These are phyloP conservation scores for Yamadazyma kanchanaburiensis DNA, from an alignment of 1,139 yeast genomes.

Conservation along the genomic window DNA sequence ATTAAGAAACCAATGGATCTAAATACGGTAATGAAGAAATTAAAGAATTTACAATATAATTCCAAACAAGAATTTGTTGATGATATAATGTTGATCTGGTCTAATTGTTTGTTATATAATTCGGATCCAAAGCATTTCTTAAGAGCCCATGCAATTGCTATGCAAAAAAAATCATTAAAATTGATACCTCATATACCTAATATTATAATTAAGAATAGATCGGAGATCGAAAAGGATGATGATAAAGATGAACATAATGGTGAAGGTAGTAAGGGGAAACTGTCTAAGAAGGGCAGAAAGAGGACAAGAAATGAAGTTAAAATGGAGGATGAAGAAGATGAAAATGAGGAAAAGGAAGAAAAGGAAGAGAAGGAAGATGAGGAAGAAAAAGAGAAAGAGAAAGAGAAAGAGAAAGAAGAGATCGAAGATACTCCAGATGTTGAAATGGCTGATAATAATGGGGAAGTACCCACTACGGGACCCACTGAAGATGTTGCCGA, in stretches of 20 bases:
- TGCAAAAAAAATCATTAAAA: slow-evolving; percentile 83
- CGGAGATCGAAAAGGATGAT: slow-evolving; percentile 84
- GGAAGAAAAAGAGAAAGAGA: slow-evolving; percentile 11
- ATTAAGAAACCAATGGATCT: slow-evolving; percentile 96
- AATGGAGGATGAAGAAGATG: slow-evolving; percentile 19
- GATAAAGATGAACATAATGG: slow-evolving; percentile 25
- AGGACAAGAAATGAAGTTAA: slow-evolving; percentile 37
- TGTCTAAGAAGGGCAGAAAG: slow-evolving; percentile 42
- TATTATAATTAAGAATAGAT: slow-evolving; percentile 71
- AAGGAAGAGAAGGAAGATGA: slow-evolving; percentile 12
- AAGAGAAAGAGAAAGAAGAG: slow-evolving; percentile 9
- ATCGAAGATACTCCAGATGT: slow-evolving; percentile 10
- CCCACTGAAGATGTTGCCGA: slow-evolving; percentile 30
- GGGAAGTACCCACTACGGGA: slow-evolving; percentile 10
- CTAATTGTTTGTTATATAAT: slow-evolving; percentile 87
- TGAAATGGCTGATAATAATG: slow-evolving; percentile 7
- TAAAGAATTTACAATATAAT: slow-evolving; percentile 75
- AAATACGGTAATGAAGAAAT: slow-evolving; percentile 87
- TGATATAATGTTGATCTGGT: slow-evolving; percentile 93
- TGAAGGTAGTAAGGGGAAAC: slow-evolving; percentile 38
- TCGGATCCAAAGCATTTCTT: slow-evolving; percentile 93
- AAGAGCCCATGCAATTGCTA: slow-evolving; percentile 89
- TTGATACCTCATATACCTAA: slow-evolving; percentile 87
- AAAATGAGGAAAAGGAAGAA: slow-evolving; percentile 10
- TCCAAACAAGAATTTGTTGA: slow-evolving; percentile 88